Evolutionary conservation across 257 asterid species (phyloP).

Genomic region (Solanum chilense): DNA sequence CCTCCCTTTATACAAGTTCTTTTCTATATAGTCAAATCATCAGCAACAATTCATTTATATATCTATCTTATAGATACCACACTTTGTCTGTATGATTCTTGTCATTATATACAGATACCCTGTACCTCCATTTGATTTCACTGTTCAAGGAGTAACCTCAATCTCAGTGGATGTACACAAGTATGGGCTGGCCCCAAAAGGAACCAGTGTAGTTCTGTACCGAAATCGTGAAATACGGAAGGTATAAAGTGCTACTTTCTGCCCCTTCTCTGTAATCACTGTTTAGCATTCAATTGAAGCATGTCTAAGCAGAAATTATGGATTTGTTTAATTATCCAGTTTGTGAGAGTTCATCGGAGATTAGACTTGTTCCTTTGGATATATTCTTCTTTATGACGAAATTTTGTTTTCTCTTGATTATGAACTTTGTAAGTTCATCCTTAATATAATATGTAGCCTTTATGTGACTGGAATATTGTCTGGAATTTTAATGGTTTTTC

Average conservation of each 20-base stretch:
- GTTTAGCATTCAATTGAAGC: neutral
- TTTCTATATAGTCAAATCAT: neutral
- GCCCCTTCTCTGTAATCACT: neutral
- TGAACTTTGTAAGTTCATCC: neutral
- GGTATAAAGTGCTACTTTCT: conserved; percentile 26
- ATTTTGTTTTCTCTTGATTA: neutral
- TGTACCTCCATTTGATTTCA: conserved; percentile 86
- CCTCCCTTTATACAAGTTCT: neutral
- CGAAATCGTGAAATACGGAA: conserved; percentile 75
- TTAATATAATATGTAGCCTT: neutral
- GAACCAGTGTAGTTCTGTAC: conserved; percentile 92
- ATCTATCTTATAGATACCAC: neutral
- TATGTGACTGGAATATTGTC: neutral
- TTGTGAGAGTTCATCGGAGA: neutral
- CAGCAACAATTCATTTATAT: neutral
- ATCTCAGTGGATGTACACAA: conserved; percentile 96
- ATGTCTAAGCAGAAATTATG: neutral
- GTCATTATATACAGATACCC: conserved; percentile 52
- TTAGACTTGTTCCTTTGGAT: neutral
- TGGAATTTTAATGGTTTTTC: neutral
- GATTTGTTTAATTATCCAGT: neutral
- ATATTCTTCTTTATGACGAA: neutral
- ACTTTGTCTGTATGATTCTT: neutral
- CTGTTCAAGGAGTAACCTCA: conserved; percentile 90
- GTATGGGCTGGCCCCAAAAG: conserved; percentile 99